A percentile compares a stretch with the other conserved stretches of the same genome.
These are phyloP conservation scores for Helicostylum pulchrum DNA, from an alignment of 192 early-diverging fungal genomes.

Conservation along the genomic window DNA sequence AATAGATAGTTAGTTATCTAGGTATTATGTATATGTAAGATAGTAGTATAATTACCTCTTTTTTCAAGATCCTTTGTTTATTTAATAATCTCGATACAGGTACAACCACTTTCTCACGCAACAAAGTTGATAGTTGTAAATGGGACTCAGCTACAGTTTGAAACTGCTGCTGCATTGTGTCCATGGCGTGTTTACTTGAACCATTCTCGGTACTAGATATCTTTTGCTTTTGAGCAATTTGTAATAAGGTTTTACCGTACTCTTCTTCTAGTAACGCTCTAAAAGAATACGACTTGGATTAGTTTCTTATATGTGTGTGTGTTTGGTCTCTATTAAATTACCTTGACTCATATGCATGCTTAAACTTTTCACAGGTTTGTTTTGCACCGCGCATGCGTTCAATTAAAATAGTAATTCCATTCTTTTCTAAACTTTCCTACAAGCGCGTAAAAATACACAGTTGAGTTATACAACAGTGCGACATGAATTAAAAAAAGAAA, in stretches of 20 bases:
- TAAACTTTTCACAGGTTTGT: constrained; percentile 17
- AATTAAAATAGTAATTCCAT: constrained; percentile 13
- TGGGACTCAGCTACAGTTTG: background rate
- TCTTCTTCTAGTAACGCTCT: constrained; percentile 18
- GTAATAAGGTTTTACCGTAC: constrained; percentile 9
- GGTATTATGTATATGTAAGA: background rate
- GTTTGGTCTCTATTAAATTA: too few relatives aligned
- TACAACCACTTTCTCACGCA: background rate
- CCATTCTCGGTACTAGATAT: constrained; percentile 9
- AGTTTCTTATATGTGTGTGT: background rate
- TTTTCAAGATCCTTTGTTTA: constrained; percentile 1
- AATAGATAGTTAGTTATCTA: background rate
- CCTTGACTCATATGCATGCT: constrained; percentile 19
- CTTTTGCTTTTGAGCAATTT: constrained; percentile 8
- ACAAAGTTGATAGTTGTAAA: constrained; percentile 4
- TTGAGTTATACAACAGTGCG: background rate
- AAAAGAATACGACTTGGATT: background rate
- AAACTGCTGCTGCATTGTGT: constrained; percentile 1
- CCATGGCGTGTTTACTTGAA: background rate
- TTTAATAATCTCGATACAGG: constrained; percentile 8
- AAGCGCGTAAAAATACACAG: background rate
- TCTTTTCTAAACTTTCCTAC: constrained; percentile 17
- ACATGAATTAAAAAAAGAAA: background rate
- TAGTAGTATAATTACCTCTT: constrained; percentile 13
- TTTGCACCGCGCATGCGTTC: constrained; percentile 22